Evolutionary conservation across 805 yeast genomes (phyloP).

Genomic region (Teunomyces lycoperdinae): DNA sequence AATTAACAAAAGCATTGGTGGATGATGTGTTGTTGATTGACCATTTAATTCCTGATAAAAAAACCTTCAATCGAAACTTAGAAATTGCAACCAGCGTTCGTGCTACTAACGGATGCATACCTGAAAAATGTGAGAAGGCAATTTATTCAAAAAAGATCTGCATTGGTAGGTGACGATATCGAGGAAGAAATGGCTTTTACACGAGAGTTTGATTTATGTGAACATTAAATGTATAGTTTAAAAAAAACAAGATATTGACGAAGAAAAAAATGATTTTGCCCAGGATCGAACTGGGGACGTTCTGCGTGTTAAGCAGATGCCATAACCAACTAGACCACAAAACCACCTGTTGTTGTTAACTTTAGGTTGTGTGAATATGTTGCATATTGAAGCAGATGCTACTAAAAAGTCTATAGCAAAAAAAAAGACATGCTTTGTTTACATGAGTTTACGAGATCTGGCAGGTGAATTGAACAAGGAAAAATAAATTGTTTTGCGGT

Average conservation of each 20-base stretch:
- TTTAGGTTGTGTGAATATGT: neutral
- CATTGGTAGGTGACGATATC: no score
- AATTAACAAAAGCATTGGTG: constrained; percentile 33
- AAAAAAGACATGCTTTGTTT: no score
- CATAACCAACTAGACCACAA: constrained; percentile 99
- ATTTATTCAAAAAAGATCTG: no score
- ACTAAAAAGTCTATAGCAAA: neutral
- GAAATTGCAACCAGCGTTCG: neutral
- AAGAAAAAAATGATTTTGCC: constrained; percentile 75
- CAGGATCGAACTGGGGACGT: constrained; percentile 99
- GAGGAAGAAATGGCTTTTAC: neutral
- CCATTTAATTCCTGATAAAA: constrained; percentile 6
- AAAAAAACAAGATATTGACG: neutral
- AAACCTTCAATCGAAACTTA: no score
- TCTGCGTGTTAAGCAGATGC: constrained; percentile 99
- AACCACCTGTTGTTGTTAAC: constrained; percentile 45
- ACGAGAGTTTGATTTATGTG: neutral
- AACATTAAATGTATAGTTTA: neutral
- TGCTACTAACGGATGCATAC: neutral
- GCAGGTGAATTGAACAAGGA: no score
- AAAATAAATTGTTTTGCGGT: no score
- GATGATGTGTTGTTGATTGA: constrained; percentile 10
- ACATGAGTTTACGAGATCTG: no score
- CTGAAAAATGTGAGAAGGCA: no score
- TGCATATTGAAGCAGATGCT: neutral